phyloP scores from a whole-genome alignment of 1,139 yeast species.

The Taphrina pruni region DNA sequence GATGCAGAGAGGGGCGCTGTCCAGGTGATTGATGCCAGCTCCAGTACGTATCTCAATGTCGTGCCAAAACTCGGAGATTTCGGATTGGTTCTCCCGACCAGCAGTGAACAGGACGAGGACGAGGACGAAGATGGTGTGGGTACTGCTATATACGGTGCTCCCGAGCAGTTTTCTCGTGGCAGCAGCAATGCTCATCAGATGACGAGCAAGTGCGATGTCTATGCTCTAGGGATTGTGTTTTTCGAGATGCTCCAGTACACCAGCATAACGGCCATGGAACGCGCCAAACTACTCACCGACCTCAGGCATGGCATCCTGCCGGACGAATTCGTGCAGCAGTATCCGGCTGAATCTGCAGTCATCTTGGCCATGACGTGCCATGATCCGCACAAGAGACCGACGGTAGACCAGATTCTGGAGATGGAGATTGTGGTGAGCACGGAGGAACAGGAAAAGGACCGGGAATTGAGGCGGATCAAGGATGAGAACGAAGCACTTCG shows the following conservation, averaged over 20 bases:
- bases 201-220: constrained; percentile 79
- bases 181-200: constrained; percentile 73
- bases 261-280: constrained; percentile 85
- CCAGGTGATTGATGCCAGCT: constrained; percentile 2
- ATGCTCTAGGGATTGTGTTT: constrained; percentile 89
- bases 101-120: constrained; percentile 58
- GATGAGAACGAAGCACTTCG: constrained; percentile 19
- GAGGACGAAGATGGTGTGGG: constrained; percentile 55
- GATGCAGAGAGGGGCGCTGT: constrained; percentile 57
- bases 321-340: constrained; percentile 23
- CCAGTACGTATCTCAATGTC: background rate
- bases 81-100: constrained; percentile 70
- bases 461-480: constrained; percentile 15
- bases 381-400: constrained; percentile 41
- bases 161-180: constrained; percentile 67
- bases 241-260: constrained; percentile 91
- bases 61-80: constrained; percentile 87
- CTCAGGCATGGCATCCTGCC: constrained; percentile 57
- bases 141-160: constrained; percentile 89
- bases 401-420: constrained; percentile 26
- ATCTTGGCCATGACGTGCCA: constrained; percentile 41
- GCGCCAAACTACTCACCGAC: constrained; percentile 70
- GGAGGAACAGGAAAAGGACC: constrained; percentile 12
- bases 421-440: constrained; percentile 31
- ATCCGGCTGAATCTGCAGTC: constrained; percentile 36